Evolutionary conservation across 306 rosid species (phyloP).

Genomic region (Nissolia schottii): DNA sequence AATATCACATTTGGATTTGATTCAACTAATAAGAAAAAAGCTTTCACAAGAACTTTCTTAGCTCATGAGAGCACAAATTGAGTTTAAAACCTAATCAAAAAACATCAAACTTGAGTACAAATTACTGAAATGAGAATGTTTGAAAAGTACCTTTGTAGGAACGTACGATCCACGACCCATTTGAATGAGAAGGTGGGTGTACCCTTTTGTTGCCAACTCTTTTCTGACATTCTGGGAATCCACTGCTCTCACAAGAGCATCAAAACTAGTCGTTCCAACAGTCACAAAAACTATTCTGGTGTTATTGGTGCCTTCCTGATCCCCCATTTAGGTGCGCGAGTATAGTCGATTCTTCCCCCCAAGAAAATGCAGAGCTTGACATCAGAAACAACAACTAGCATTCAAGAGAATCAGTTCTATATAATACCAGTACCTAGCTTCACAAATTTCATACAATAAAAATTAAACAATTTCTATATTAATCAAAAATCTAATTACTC

Average conservation of each 20-base stretch:
- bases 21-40: too few species aligned
- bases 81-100: background rate
- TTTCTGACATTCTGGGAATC: slow-evolving; percentile 45
- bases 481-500: too few species aligned
- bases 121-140: background rate
- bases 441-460: too few species aligned
- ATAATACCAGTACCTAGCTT: too few species aligned
- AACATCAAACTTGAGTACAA: background rate
- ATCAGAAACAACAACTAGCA: too few species aligned
- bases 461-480: too few species aligned
- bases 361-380: too few species aligned
- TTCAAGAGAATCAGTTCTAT: too few species aligned
- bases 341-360: too few species aligned
- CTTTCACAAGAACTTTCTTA: background rate
- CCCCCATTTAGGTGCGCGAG: slow-evolving; percentile 52
- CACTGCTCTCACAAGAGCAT: slow-evolving; percentile 62
- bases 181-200: slow-evolving; percentile 69
- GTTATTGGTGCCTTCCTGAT: slow-evolving; percentile 12
- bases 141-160: slow-evolving; percentile 55
- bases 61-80: background rate
- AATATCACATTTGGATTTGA: background rate
- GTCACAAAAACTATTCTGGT: slow-evolving; percentile 67
- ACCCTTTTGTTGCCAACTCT: slow-evolving; percentile 56
- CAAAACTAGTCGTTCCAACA: slow-evolving; percentile 82
- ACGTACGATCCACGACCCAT: slow-evolving; percentile 75